Evolutionary conservation across 208 protist genomes (phyloP), one percentile per base, ranked within the genome.

Genomic region (Trypanosoma scelopori): DNA sequence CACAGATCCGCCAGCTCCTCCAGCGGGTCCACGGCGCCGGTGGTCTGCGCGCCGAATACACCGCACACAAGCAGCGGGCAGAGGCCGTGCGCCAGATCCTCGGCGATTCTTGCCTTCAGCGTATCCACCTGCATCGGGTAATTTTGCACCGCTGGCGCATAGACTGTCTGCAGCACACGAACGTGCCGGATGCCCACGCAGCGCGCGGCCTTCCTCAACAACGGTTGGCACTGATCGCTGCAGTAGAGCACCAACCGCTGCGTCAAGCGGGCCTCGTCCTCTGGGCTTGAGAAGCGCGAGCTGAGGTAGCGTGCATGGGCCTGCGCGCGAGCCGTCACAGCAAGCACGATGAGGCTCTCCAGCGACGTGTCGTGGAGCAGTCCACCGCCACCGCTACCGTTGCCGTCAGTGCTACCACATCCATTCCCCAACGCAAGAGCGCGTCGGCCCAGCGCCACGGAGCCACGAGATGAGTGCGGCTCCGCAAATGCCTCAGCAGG

Each of bases 41-140:
- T 80, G n/a, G 74, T 71, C 0, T 51, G 57, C 3, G 75, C 71
- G 9, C 84, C 82, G 25, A 85, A 81, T 22, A 79, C 78, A 45
- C 79, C 88, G 15, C 84, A 79, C 0, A 94, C 73, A 55, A 94
- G 67, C 39, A 81, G 62, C 7, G 88, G 88, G 35, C 81, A 84
- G 15, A 84, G 65, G 5, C 88, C 88, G 1, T 70, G 43, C 1
- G 71, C 74, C 1, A 88, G 55, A 56, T 94, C 88, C 76, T 94
- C 82, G 18, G 79, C 84, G 13, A 94, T 16, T 23, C 61, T 53
- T n/a, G 43, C 37, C 50, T 85, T 76, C 69, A 90, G 55, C 82
- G 71, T 69, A 1, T 57, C 50, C 55, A 82, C 64, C 28, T 70
- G 68, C 48, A 94, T 28, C 27, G 71, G 65, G 49, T 84, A 83